phyloP scores from a whole-genome alignment of 441 rosid species.

The Omphalea diandra region DNA sequence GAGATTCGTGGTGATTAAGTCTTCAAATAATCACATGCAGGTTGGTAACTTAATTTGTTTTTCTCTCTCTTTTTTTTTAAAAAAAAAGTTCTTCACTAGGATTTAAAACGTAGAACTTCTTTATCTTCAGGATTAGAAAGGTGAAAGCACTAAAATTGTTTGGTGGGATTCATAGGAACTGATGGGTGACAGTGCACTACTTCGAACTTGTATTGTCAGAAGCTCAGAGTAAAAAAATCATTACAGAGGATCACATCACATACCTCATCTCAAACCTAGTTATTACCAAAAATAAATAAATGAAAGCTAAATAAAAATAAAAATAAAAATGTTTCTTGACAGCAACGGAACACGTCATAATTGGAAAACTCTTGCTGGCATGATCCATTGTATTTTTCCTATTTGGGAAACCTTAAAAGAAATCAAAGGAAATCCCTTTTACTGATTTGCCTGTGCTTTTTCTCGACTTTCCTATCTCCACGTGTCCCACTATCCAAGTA shows the following conservation, averaged over 20 bases:
- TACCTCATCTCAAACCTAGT: background rate
- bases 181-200: background rate
- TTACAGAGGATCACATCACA: background rate
- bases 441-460: background rate
- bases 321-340: background rate
- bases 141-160: background rate
- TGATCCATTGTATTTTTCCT: slow-evolving; percentile 19
- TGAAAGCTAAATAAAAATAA: background rate
- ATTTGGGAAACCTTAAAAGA: slow-evolving; percentile 37
- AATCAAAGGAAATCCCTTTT: background rate
- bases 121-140: no score
- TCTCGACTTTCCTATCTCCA: no score
- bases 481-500: background rate
- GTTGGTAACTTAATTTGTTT: no score
- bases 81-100: no score
- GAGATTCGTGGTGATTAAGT: no score
- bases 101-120: no score
- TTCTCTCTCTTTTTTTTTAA: no score
- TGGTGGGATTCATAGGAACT: background rate
- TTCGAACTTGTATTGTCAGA: background rate
- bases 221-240: background rate
- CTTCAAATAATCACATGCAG: no score
- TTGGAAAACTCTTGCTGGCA: background rate
- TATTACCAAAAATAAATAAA: background rate
- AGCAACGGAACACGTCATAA: background rate